Evolutionary conservation across 2,329 filamentous ascomycete genomes (phyloP).

Genomic region (Apiospora hydei): DNA sequence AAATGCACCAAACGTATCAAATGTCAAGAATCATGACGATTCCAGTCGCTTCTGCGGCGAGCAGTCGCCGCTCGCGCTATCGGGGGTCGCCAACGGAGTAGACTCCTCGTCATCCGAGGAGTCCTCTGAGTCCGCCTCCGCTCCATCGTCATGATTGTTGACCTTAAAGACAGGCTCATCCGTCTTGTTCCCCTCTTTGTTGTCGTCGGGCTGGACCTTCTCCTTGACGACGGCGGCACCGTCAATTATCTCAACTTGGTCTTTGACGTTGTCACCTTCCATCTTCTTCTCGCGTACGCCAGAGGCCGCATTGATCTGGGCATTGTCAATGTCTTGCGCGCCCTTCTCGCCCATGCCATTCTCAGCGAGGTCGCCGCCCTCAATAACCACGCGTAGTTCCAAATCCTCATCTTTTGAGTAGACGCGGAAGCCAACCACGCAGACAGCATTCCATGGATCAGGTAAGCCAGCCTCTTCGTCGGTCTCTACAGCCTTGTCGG

Average conservation of each 20-base stretch:
- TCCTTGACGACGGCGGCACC: slow-evolving; percentile 40
- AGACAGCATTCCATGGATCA: slow-evolving; percentile 52
- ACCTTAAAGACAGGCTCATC: slow-evolving; percentile 24
- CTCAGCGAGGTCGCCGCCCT: slow-evolving; percentile 60
- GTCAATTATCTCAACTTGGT: slow-evolving; percentile 43
- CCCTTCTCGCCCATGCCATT: slow-evolving; percentile 65
- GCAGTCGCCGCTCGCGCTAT: slow-evolving; percentile 20
- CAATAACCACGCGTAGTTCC: slow-evolving; percentile 62
- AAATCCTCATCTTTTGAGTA: slow-evolving; percentile 56
- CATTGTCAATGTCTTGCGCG: slow-evolving; percentile 62
- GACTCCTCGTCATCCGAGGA: slow-evolving; percentile 14
- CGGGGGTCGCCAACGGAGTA: not conserved
- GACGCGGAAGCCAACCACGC: slow-evolving; percentile 50
- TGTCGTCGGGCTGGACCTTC: slow-evolving; percentile 39
- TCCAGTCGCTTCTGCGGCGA: slow-evolving; percentile 21
- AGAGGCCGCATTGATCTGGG: slow-evolving; percentile 59
- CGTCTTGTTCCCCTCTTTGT: slow-evolving; percentile 29
- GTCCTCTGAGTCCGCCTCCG: slow-evolving; percentile 26
- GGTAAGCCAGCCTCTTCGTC: slow-evolving; percentile 49
- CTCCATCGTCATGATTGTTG: slow-evolving; percentile 24
- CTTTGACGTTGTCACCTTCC: slow-evolving; percentile 35
- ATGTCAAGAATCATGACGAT: not conserved
- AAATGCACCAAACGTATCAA: not conserved
- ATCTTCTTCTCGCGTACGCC: slow-evolving; percentile 50
- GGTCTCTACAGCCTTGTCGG: slow-evolving; percentile 41